These are phyloP conservation scores for Stagonosporopsis cucurbitacearum DNA, from an alignment of 2,329 filamentous ascomycete genomes.

Conservation along the genomic window DNA sequence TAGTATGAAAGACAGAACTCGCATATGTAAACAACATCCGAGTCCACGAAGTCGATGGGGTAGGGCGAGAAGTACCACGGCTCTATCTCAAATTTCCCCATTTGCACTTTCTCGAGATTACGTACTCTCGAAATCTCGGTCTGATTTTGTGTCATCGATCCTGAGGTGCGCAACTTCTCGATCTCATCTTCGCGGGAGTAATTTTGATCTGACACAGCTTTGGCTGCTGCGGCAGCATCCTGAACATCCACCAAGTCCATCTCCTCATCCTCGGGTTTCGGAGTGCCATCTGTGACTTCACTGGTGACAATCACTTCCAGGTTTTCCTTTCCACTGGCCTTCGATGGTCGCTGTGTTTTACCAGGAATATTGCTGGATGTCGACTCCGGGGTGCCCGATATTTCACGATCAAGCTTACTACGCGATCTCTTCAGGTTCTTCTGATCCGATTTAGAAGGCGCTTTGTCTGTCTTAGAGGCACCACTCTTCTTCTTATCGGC, in stretches of 20 bases:
- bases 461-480: constrained; percentile 52
- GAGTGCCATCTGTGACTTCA: constrained; percentile 57
- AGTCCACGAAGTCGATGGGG: constrained; percentile 84
- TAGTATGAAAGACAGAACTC: constrained; percentile 97
- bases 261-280: constrained; percentile 59
- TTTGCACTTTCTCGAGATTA: constrained; percentile 92
- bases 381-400: constrained; percentile 62
- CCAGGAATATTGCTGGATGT: constrained; percentile 57
- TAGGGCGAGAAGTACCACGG: constrained; percentile 99
- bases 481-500: constrained; percentile 81
- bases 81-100: constrained; percentile 89
- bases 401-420: constrained; percentile 58
- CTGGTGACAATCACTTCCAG: constrained; percentile 56
- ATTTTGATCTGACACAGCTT: constrained; percentile 58
- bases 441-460: constrained; percentile 52
- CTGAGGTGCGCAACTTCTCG: constrained; percentile 90
- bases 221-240: constrained; percentile 59
- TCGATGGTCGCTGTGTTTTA: constrained; percentile 58
- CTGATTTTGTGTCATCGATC: constrained; percentile 98
- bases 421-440: constrained; percentile 57
- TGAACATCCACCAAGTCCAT: constrained; percentile 60
- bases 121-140: constrained; percentile 95
- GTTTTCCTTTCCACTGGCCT: constrained; percentile 67
- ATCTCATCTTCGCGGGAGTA: constrained; percentile 91
- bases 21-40: constrained; percentile 93